Base-by-base conservation (phyloP, 768 basidiomycete genomes). In the Russula ochroleuca region DNA sequence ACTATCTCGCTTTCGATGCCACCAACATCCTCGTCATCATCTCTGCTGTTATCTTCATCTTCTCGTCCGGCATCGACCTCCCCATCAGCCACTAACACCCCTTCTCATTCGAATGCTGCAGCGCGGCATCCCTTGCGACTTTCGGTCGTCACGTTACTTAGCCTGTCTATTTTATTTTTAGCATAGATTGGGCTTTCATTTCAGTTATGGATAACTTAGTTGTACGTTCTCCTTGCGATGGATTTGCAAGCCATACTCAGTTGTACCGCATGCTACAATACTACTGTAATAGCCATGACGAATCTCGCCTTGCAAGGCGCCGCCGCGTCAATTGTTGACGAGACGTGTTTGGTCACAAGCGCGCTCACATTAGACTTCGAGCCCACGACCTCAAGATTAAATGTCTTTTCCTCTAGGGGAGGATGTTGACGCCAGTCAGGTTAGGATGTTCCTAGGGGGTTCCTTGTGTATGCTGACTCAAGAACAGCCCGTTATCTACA, bases 381-480 rank as follows among this genome's bases (percentile, higher is more conserved):
- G 45, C 40, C 43, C 23, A 25, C 21, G 25, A 17, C 38, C 1
- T 52, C n/a, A 19, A 9, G 10, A 15, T 48, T 28, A 21, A 59
- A 64, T 68, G 65, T 58, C 48, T 19, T 51, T 35, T 25, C 33
- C n/a, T 23, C 61, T 48, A 21, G 58, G 59, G 1, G 57, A 61
- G 5, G 66, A 64, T n/a, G 62, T 67, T 31, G 66, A 68, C 19
- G 23, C 63, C 41, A 67, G 35, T 43, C 68, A 68, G 51, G 68
- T 68, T 8, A 23, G 59, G 28, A 33, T 28, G 17, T 25, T 25
- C 19, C 28, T 35, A 23, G 5, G 23, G 8, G 7, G 8, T 6
- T n/a, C 43, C 14, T n/a, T 43, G 50, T 21, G 9, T 33, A 33
- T 10, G 21, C 55, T 68, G 14, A 63, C 48, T 23, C 17, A 7